These are phyloP conservation scores for Tricholomella constricta DNA, from an alignment of 768 basidiomycete species.

Conservation along the genomic window DNA sequence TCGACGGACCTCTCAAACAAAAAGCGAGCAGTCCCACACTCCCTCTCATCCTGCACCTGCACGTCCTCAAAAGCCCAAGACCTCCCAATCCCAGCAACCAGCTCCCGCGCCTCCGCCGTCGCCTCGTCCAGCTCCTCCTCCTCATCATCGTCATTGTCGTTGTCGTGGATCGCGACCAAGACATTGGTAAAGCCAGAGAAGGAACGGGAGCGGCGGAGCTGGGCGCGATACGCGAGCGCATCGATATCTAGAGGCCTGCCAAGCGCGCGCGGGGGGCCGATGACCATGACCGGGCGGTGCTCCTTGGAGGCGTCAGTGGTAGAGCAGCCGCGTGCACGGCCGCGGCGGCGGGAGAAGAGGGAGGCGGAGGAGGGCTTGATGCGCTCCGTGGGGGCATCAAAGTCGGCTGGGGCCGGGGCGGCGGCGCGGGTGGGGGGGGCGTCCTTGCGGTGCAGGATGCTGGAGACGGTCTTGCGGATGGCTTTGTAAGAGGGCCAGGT, in stretches of 20 bases:
- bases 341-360: slow-evolving; percentile 2
- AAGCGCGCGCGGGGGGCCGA: slow-evolving; percentile 1
- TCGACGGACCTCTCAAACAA: slow-evolving; percentile 13
- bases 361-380: slow-evolving; percentile 17
- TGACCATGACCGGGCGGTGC: not conserved
- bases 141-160: slow-evolving; percentile 10
- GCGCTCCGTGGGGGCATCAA: not conserved
- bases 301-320: not conserved
- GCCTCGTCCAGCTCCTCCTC: slow-evolving; percentile 17
- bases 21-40: not conserved
- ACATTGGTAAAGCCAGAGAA: slow-evolving; percentile 18
- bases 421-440: not conserved
- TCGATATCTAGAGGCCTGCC: not conserved
- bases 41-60: not conserved
- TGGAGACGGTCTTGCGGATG: slow-evolving; percentile 18
- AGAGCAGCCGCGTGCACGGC: slow-evolving; percentile 7
- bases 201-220: slow-evolving; percentile 17
- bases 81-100: slow-evolving; percentile 11
- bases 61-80: slow-evolving; percentile 12
- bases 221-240: not conserved
- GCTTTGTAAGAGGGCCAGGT: slow-evolving; percentile 18
- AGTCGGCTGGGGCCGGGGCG: not conserved
- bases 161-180: slow-evolving; percentile 10
- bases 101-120: slow-evolving; percentile 15
- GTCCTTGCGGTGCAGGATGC: slow-evolving; percentile 16